phyloP scores from a whole-genome alignment of 768 basidiomycete genomes.

The Naganishia randhawae region DNA sequence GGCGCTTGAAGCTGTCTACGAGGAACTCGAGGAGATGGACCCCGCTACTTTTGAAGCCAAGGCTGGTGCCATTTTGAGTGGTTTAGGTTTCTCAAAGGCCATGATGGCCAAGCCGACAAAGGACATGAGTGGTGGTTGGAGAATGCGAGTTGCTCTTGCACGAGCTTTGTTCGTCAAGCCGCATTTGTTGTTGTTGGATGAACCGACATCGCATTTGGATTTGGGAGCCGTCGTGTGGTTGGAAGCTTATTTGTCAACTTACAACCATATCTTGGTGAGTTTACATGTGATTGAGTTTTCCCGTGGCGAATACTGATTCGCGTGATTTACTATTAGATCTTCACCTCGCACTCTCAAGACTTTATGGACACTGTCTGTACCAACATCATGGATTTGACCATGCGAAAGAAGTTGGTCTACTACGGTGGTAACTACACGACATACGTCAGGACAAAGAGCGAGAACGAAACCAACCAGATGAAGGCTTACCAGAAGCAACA shows the following conservation, averaged over 20 bases:
- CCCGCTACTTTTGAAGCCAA: slow-evolving; percentile 92
- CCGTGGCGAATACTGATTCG: slow-evolving; percentile 50
- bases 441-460: slow-evolving; percentile 90
- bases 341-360: slow-evolving; percentile 97
- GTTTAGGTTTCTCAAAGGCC: slow-evolving; percentile 79
- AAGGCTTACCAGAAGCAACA: slow-evolving; percentile 99
- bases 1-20: slow-evolving; percentile 82
- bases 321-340: slow-evolving; percentile 40
- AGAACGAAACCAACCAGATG: slow-evolving; percentile 99
- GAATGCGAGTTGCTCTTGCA: slow-evolving; percentile 96
- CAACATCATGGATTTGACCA: slow-evolving; percentile 93
- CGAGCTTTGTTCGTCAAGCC: slow-evolving; percentile 94
- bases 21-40: slow-evolving; percentile 95
- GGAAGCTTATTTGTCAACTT: slow-evolving; percentile 94
- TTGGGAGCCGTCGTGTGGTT: slow-evolving; percentile 98
- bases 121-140: slow-evolving; percentile 99
- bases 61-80: slow-evolving; percentile 92
- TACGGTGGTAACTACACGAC: slow-evolving; percentile 95
- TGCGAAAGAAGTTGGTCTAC: slow-evolving; percentile 83
- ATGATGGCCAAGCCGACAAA: slow-evolving; percentile 98
- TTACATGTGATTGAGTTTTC: slow-evolving; percentile 50
- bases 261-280: slow-evolving; percentile 81
- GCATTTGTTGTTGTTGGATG: slow-evolving; percentile 88
- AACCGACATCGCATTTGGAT: slow-evolving; percentile 72
- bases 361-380: slow-evolving; percentile 98